Evolutionary conservation across 2,329 filamentous ascomycete genomes (phyloP), one percentile per base, ranked within the genome.

Genomic region (Fusarium sp.): DNA sequence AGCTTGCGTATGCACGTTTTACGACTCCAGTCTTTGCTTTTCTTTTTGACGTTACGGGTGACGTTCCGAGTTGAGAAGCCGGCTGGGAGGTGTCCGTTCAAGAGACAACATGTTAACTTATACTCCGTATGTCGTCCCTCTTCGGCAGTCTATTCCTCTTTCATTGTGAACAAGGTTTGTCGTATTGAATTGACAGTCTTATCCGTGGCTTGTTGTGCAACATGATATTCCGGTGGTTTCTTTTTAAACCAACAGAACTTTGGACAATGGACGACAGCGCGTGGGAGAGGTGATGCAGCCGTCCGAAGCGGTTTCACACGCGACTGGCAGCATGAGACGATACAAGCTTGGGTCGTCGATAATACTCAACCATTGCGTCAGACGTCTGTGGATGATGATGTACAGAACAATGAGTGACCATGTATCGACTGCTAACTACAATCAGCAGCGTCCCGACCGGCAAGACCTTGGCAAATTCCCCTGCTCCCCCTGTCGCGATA

Each of bases 1-100:
- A 60, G 60, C 55, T 68, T 69, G 56, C 65, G 56, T 59, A 53
- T 69, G 66, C 66, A 63, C 49, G 52, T 67, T 67, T 51, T 51
- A 57, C 40, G 39, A 54, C 36, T 66, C 48, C 43, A 51, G 53
- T 45, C 40, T 59, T 58, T 56, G 24, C 56, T 55, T 65, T 47
- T 62, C 45, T n/a, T 21, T 15, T 32, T 32, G 12, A 32, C 28
- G 56, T 46, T 23, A 38, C 64, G 45, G 53, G 49, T 50, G 44
- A 58, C 17, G 64, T 65, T 67, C 51, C 61, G 48, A 62, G 40
- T 51, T 65, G 42, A 36, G 34, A 24, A 50, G 40, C 39, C 36
- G 40, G 39, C 39, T 30, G 39, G 42, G 44, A 62, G 38, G 23
- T 62, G n/a, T 32, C 39, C 42, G 15, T 32, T 46, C 19, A 36